Percentiles rank a stretch among this genome's conserved stretches.
Conservation (phyloP, 169 alveolate species). For the Theileria sp. region DNA sequence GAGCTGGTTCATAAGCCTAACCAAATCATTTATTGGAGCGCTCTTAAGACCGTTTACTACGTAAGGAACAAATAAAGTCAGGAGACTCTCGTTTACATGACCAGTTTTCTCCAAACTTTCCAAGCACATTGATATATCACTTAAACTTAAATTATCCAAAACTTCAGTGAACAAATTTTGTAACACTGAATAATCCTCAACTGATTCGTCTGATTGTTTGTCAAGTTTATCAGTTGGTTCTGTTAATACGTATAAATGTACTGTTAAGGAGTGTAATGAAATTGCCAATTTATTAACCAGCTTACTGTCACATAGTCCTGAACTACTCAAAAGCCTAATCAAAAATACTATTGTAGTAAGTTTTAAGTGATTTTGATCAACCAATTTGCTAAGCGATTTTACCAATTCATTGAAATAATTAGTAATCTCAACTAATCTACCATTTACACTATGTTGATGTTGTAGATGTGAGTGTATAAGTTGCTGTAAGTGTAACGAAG, state of each 20-base stretch:
- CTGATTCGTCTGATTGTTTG: neutral
- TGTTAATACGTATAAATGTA: neutral
- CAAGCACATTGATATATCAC: neutral
- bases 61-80: conserved; percentile 29
- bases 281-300: conserved; percentile 12
- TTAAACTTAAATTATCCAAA: neutral
- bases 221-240: neutral
- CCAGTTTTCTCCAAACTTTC: conserved; percentile 8
- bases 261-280: conserved; percentile 5
- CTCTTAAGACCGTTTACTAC: conserved; percentile 9
- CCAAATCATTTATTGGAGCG: neutral
- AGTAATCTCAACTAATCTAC: neutral
- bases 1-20: neutral
- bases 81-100: conserved; percentile 14
- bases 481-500: conserved; percentile 15
- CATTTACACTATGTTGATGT: neutral
- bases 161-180: conserved; percentile 6
- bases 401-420: neutral
- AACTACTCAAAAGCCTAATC: neutral
- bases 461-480: neutral
- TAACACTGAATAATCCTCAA: neutral
- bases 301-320: neutral
- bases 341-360: neutral
- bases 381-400: neutral
- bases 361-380: neutral